Evolutionary conservation across 257 asterid species (phyloP).

Genomic region (Solanum habrochaites): DNA sequence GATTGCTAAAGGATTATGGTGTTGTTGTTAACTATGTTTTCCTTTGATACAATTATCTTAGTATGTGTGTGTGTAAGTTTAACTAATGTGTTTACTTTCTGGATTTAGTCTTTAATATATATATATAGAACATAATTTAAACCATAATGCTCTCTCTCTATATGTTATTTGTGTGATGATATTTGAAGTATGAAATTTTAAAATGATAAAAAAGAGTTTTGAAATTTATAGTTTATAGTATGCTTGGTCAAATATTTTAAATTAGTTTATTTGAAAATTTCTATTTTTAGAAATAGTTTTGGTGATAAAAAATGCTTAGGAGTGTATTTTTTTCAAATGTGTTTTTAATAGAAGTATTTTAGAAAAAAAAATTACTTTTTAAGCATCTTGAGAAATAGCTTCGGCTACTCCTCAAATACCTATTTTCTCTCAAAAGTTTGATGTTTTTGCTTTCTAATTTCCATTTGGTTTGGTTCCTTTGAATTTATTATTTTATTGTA

Average conservation of each 20-base stretch:
- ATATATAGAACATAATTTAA: neutral
- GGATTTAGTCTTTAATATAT: neutral
- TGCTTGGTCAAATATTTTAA: neutral
- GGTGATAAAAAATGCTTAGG: too few species aligned
- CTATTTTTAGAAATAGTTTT: too few species aligned
- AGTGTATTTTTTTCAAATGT: neutral
- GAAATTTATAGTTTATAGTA: too few species aligned
- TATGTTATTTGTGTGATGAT: neutral
- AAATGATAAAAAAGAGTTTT: too few species aligned
- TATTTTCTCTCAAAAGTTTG: too few species aligned
- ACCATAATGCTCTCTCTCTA: neutral
- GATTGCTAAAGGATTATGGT: neutral
- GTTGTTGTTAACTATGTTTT: neutral
- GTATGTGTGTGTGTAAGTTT: neutral
- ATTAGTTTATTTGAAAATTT: too few species aligned
- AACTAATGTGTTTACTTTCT: neutral
- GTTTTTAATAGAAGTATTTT: too few species aligned
- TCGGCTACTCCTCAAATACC: neutral
- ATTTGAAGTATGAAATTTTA: neutral
- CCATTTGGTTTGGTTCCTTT: neutral
- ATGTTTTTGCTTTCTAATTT: neutral
- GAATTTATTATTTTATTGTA: rapidly evolving
- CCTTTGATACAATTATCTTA: neutral
- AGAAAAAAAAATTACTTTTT: too few species aligned
- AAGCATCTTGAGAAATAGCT: neutral